These are phyloP conservation scores for Xylaria flabelliformis DNA, from an alignment of 495 filamentous ascomycete genomes.

Conservation along the genomic window DNA sequence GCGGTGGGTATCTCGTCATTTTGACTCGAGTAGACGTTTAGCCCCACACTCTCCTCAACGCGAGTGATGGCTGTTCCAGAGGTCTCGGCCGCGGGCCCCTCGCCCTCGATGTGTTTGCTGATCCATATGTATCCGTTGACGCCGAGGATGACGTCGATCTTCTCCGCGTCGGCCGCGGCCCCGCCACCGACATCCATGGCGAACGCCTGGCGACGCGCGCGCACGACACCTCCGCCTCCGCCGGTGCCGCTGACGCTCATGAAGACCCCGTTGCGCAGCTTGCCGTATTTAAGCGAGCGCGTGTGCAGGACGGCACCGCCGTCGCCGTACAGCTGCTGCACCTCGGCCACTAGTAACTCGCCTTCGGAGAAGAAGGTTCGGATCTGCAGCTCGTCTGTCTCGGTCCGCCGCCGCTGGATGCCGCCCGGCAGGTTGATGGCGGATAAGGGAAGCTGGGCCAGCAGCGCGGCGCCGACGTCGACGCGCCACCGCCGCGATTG, in stretches of 20 bases:
- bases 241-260: constrained; percentile 79
- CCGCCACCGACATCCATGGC: constrained; percentile 69
- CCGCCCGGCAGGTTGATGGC: constrained; percentile 95
- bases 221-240: constrained; percentile 80
- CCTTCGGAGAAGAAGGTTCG: constrained; percentile 91
- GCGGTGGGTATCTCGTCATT: constrained; percentile 79
- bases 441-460: constrained; percentile 80
- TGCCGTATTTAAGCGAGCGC: constrained; percentile 88
- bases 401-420: constrained; percentile 86
- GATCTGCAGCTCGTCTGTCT: constrained; percentile 94
- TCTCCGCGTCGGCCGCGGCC: constrained; percentile 68
- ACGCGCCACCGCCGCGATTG: constrained; percentile 91
- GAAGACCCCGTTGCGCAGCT: constrained; percentile 91
- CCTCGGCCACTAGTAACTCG: constrained; percentile 87
- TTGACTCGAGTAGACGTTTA: constrained; percentile 82
- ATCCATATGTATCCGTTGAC: constrained; percentile 98
- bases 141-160: constrained; percentile 85
- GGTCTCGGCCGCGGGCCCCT: constrained; percentile 47
- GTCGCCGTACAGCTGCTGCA: constrained; percentile 82
- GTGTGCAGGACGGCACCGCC: constrained; percentile 88
- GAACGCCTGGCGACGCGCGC: constrained; percentile 84
- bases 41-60: constrained; percentile 78
- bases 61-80: constrained; percentile 66
- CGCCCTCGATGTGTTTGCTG: constrained; percentile 71
- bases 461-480: constrained; percentile 82